These are phyloP conservation scores for Knoxdaviesia capensis DNA, from an alignment of 2,329 filamentous ascomycete species.

Conservation along the genomic window DNA sequence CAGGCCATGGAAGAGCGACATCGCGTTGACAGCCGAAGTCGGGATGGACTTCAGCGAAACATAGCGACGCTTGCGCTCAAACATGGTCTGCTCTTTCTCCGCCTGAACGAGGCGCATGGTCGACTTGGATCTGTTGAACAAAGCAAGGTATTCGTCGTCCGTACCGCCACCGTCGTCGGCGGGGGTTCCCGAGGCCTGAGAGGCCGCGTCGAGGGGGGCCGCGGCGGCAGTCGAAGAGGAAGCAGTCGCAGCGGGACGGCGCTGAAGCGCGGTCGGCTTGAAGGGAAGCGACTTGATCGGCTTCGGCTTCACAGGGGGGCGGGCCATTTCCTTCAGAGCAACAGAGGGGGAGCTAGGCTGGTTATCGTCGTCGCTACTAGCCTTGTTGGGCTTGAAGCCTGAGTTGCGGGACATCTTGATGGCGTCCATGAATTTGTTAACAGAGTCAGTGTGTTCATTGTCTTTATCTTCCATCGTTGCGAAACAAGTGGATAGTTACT, in stretches of 20 bases:
- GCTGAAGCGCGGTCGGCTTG: constrained; percentile 24
- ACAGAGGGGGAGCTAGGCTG: not conserved
- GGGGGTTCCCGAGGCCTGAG: constrained; percentile 2
- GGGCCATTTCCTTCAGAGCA: not conserved
- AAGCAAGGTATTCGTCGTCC: constrained; percentile 14
- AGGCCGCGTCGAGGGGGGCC: constrained; percentile 2
- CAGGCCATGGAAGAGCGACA: not conserved
- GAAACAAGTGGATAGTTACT: too few species aligned
- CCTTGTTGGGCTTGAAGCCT: not conserved
- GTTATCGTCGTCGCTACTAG: not conserved
- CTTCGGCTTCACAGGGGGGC: not conserved
- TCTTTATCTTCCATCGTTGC: too few species aligned
- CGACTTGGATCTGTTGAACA: constrained; percentile 29
- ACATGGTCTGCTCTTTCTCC: constrained; percentile 9
- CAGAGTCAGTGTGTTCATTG: not conserved
- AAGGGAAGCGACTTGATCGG: constrained; percentile 23
- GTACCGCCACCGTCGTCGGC: constrained; percentile 2
- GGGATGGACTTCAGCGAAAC: too few species aligned
- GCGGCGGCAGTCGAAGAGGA: too few species aligned
- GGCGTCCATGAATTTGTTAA: not conserved
- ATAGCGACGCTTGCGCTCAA: too few species aligned
- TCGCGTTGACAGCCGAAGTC: too few species aligned
- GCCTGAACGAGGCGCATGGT: constrained; percentile 24
- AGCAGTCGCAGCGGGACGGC: constrained; percentile 8
- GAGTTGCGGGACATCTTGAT: not conserved